Evolutionary conservation across 495 filamentous ascomycete genomes (phyloP).

Genomic region (Neurospora sp.): DNA sequence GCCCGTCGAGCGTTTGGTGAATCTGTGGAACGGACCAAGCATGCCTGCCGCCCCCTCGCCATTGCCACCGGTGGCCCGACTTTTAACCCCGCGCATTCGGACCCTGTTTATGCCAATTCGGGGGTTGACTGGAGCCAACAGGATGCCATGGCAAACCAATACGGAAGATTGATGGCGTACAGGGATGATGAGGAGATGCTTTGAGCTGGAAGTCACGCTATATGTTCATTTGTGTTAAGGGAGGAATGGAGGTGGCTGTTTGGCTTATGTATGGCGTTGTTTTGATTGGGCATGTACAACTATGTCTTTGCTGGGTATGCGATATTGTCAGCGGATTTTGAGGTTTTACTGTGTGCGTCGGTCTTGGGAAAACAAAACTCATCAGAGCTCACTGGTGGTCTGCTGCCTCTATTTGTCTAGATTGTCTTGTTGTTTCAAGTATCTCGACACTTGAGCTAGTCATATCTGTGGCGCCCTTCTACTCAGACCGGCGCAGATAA

Average conservation of each 20-base stretch:
- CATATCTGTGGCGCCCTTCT: background rate
- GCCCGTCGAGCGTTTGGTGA: conserved; percentile 25
- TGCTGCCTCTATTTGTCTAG: background rate
- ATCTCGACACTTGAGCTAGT: background rate
- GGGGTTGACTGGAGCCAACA: conserved; percentile 36
- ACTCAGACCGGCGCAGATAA: background rate
- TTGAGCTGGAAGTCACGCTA: background rate
- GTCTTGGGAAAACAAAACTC: background rate
- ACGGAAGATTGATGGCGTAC: conserved; percentile 41
- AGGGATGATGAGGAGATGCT: conserved; percentile 23
- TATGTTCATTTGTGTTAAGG: background rate
- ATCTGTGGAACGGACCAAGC: conserved; percentile 26
- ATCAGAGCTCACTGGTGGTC: background rate
- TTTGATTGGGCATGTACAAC: background rate
- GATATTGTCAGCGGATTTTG: background rate
- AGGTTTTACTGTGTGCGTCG: background rate
- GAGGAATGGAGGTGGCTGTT: background rate
- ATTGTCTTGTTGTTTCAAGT: background rate
- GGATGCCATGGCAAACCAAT: conserved; percentile 49
- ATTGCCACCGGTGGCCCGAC: conserved; percentile 28
- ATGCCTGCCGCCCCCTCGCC: conserved; percentile 28
- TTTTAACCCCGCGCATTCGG: conserved; percentile 45
- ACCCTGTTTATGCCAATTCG: conserved; percentile 47
- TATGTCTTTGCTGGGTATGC: background rate
- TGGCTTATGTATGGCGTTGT: background rate